Base-by-base conservation (phyloP, 176 grass and related monocot genomes). In the Stipa capillata region DNA sequence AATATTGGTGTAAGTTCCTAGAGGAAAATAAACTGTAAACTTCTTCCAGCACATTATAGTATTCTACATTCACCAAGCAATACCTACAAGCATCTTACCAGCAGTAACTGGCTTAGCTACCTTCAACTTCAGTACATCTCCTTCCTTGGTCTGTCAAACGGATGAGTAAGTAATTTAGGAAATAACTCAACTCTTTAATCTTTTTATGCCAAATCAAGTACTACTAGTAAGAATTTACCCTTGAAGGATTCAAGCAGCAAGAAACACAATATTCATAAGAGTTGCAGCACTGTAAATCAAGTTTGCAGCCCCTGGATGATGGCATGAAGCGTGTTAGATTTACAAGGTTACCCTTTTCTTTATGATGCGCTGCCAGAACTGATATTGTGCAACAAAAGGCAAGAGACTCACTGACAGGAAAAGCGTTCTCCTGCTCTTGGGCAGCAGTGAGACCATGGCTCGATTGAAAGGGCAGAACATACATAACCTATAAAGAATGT, bases 251-350 rank as follows among this genome's bases (percentile, higher is more conserved):
- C 68, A 95, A 88, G 89, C 96, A 95, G 87, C 96, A 99, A 25
- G 96, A 99, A 61, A 99, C 92, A 59, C 92, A 98, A 83, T 93
- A 95, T 82, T 99, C 96, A 71, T 95, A 95, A 49, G 96, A 89
- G 56, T 95, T 85, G 83, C 96, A 98, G 55, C 96, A 98, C 36
- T 87, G 85, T 59, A 59, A 85, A 60, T 73, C 83, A 78, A 84
- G 83, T 49, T 93, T 85, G 86, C 96, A 98, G 49, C 96, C 92
- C 73, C 96, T 98, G 89, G 8, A 86, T 51, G 56, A 77, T 65
- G 40, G 42, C 44, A 64, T 27, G 56, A 47, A 76, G 14, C 61
- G 15, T 79, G 56, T 61, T 49, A 81, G 85, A 57, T 74, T 84
- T 79, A 36, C 4, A 59, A 21, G 17, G 32, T 31, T 73, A 28